Evolutionary conservation across 805 yeast species (phyloP).

Genomic region (Suhomyces faveliae): DNA sequence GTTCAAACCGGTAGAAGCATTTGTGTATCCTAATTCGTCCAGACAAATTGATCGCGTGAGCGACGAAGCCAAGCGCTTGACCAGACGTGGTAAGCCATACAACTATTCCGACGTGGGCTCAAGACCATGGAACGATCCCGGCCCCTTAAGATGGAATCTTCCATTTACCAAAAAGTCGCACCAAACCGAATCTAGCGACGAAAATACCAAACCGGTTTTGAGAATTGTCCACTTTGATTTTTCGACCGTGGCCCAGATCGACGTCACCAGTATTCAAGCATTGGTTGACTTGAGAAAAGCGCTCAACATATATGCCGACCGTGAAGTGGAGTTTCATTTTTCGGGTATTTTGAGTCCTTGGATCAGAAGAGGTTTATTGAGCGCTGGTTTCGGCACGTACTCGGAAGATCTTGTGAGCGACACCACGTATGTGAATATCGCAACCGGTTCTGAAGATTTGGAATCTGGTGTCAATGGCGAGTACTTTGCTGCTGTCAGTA

Average conservation of each 20-base stretch:
- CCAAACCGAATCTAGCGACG: conserved; percentile 15
- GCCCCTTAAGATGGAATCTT: conserved; percentile 47
- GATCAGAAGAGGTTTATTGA: conserved; percentile 74
- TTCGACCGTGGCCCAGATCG: conserved; percentile 70
- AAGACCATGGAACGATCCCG: conserved; percentile 91
- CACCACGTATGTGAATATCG: conserved; percentile 41
- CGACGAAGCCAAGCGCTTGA: conserved; percentile 60
- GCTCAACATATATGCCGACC: conserved; percentile 68
- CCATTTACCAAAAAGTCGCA: conserved; percentile 26
- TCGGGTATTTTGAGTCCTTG: conserved; percentile 83
- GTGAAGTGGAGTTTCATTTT: conserved; percentile 87
- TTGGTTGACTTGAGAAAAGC: conserved; percentile 75
- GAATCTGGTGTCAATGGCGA: conserved; percentile 30
- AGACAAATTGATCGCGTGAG: conserved; percentile 66
- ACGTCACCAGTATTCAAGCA: conserved; percentile 76
- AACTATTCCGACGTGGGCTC: conserved; percentile 44
- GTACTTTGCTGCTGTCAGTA: conserved; percentile 55
- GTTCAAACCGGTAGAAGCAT: conserved; percentile 77
- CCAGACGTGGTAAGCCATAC: conserved; percentile 59
- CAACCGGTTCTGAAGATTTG: conserved; percentile 27
- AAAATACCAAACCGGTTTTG: conserved; percentile 60
- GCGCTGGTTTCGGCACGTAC: conserved; percentile 73
- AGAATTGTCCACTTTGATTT: conserved; percentile 79
- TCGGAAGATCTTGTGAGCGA: conserved; percentile 42
- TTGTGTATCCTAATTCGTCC: conserved; percentile 79